A percentile compares a stretch with the other conserved stretches of the same genome.
Evolutionary conservation across 2,329 filamentous ascomycete genomes (phyloP).

Genomic region (Phialemonium atrogriseum): DNA sequence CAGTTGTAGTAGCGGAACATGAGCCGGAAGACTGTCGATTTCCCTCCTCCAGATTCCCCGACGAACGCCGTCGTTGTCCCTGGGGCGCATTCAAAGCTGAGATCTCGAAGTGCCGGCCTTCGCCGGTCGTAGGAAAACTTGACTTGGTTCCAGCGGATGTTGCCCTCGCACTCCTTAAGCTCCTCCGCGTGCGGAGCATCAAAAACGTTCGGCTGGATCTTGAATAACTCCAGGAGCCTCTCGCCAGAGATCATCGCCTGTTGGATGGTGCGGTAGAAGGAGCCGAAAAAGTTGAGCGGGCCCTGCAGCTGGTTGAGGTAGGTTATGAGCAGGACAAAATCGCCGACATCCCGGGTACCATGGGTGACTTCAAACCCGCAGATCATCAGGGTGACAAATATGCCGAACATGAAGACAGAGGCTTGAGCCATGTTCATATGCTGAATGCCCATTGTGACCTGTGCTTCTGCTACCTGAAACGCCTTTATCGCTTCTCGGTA

Average conservation of each 20-base stretch:
- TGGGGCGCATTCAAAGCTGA: slow-evolving; percentile 78
- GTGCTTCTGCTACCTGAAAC: slow-evolving; percentile 68
- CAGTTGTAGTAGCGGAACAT: slow-evolving; percentile 96
- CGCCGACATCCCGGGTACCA: slow-evolving; percentile 55
- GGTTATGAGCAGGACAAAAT: slow-evolving; percentile 66
- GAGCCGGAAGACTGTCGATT: slow-evolving; percentile 91
- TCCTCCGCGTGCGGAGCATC: slow-evolving; percentile 60
- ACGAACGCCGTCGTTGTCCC: slow-evolving; percentile 95
- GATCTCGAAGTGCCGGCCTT: slow-evolving; percentile 73
- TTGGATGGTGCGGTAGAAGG: slow-evolving; percentile 93
- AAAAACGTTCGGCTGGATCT: slow-evolving; percentile 85
- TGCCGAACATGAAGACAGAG: slow-evolving; percentile 68
- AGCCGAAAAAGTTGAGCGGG: slow-evolving; percentile 81
- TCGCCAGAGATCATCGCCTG: slow-evolving; percentile 97
- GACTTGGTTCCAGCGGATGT: slow-evolving; percentile 81
- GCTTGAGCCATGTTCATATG: slow-evolving; percentile 77
- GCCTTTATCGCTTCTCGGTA: slow-evolving; percentile 62
- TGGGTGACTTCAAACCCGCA: slow-evolving; percentile 69
- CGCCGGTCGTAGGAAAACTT: slow-evolving; percentile 84
- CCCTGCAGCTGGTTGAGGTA: slow-evolving; percentile 75
- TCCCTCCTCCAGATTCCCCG: slow-evolving; percentile 92
- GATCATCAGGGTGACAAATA: slow-evolving; percentile 64
- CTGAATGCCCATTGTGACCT: slow-evolving; percentile 68
- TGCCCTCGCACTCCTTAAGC: slow-evolving; percentile 64
- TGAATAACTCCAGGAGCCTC: slow-evolving; percentile 90